Conservation (phyloP, 164 flowering plant species). For the Stephania japonica region DNA sequence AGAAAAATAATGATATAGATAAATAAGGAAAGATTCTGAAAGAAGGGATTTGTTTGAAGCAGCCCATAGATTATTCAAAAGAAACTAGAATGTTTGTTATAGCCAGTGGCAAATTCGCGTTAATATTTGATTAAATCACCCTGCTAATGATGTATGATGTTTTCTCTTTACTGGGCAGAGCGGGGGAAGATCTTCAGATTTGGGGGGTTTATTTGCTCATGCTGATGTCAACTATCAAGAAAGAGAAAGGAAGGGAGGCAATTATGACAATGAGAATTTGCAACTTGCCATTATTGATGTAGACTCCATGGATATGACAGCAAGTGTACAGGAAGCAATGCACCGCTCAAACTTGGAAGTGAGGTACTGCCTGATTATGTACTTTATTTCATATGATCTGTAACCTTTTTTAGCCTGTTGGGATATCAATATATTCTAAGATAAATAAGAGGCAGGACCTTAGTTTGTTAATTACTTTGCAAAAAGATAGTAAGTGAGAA, state of each 20-base stretch:
- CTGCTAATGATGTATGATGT: not conserved
- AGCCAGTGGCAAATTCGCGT: not conserved
- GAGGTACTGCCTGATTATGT: conserved; percentile 60
- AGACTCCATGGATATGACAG: conserved; percentile 89
- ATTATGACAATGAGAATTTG: conserved; percentile 20
- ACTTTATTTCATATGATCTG: conserved; percentile 15
- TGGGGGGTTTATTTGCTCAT: conserved; percentile 62
- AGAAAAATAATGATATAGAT: no score
- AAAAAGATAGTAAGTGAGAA: no score
- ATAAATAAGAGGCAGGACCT: not conserved
- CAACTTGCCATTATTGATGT: conserved; percentile 35
- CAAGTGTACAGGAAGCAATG: conserved; percentile 97
- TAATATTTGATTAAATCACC: not conserved
- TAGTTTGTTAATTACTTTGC: no score
- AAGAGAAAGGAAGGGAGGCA: conserved; percentile 43
- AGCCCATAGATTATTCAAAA: no score
- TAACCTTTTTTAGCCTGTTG: not conserved
- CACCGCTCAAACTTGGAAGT: conserved; percentile 89
- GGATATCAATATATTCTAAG: not conserved
- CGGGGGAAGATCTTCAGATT: conserved; percentile 48
- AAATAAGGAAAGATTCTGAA: no score
- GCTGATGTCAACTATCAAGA: conserved; percentile 62
- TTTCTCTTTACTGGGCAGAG: conserved; percentile 36
- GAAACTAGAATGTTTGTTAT: no score
- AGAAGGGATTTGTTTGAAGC: no score